A percentile compares a stretch with the other conserved stretches of the same genome.
Evolutionary conservation across 2,329 filamentous ascomycete species (phyloP).

Genomic region (Elsinoe australis): DNA sequence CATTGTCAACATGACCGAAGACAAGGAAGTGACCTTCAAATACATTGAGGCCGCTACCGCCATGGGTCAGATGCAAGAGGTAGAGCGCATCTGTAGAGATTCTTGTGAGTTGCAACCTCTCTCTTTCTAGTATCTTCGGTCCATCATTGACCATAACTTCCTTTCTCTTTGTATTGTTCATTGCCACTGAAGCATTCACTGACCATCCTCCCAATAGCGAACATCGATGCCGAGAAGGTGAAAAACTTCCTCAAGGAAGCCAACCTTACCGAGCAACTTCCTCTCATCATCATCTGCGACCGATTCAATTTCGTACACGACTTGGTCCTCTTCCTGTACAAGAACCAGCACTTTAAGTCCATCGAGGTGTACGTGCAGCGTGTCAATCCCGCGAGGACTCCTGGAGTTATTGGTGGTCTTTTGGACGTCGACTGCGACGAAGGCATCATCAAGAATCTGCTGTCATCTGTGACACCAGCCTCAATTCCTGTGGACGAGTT

Average conservation of each 20-base stretch:
- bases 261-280: conserved; percentile 81
- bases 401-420: conserved; percentile 84
- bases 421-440: conserved; percentile 97
- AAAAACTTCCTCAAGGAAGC: conserved; percentile 99
- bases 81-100: conserved; percentile 97
- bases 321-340: conserved; percentile 90
- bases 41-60: conserved; percentile 96
- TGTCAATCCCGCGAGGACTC: conserved; percentile 85
- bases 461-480: conserved; percentile 73
- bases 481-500: conserved; percentile 91
- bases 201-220: conserved; percentile 86
- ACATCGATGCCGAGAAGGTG: conserved; percentile 83
- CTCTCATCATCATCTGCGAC: conserved; percentile 96
- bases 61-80: conserved; percentile 89
- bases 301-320: conserved; percentile 99
- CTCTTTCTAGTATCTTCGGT: too few relatives aligned
- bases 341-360: conserved; percentile 98
- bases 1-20: conserved; percentile 94
- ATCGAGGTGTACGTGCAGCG: conserved; percentile 98
- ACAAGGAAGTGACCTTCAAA: conserved; percentile 95
- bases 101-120: too few relatives aligned
- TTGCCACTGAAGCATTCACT: too few relatives aligned
- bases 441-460: conserved; percentile 84
- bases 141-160: too few relatives aligned
- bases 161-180: too few relatives aligned